A percentile compares a stretch with the other conserved stretches of the same genome.
phyloP scores from a whole-genome alignment of 306 rosid genomes.

The Glycine tomentella region DNA sequence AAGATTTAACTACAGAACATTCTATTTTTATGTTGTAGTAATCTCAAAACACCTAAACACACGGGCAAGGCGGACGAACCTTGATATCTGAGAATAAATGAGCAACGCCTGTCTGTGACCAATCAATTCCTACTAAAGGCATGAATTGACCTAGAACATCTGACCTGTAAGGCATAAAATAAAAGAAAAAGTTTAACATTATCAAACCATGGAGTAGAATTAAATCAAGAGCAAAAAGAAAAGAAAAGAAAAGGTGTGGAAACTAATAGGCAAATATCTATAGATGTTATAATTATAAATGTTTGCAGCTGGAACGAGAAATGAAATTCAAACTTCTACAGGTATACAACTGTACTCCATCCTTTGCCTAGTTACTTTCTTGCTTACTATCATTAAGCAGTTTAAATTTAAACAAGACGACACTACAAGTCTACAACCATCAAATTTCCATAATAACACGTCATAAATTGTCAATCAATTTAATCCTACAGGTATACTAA shows the following conservation, averaged over 20 bases:
- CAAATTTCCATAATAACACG: background rate
- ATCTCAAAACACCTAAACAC: constrained; percentile 33
- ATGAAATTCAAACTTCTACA: constrained; percentile 1
- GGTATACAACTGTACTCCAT: too few relatives aligned
- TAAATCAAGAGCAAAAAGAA: background rate
- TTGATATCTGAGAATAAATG: constrained; percentile 93
- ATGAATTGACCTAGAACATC: constrained; percentile 98
- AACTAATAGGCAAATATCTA: background rate
- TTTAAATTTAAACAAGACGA: background rate
- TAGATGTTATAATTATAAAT: background rate
- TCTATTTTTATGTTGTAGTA: constrained; percentile 11
- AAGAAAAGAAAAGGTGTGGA: background rate
- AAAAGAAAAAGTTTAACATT: constrained; percentile 31
- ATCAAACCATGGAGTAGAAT: background rate
- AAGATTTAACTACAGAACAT: constrained; percentile 18
- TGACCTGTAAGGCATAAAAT: constrained; percentile 62
- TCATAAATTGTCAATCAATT: constrained; percentile 37
- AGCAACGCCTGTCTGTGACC: constrained; percentile 98
- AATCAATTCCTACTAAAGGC: constrained; percentile 97
- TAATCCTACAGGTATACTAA: constrained; percentile 9
- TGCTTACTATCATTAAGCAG: too few relatives aligned
- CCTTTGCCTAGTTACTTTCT: too few relatives aligned
- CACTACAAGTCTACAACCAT: background rate
- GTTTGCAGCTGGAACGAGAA: background rate
- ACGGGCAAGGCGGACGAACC: constrained; percentile 58